Percentiles rank a stretch among this genome's conserved stretches.
phyloP scores from a whole-genome alignment of 176 grass and related monocot genomes.

The Echinochloa phyllopogon region DNA sequence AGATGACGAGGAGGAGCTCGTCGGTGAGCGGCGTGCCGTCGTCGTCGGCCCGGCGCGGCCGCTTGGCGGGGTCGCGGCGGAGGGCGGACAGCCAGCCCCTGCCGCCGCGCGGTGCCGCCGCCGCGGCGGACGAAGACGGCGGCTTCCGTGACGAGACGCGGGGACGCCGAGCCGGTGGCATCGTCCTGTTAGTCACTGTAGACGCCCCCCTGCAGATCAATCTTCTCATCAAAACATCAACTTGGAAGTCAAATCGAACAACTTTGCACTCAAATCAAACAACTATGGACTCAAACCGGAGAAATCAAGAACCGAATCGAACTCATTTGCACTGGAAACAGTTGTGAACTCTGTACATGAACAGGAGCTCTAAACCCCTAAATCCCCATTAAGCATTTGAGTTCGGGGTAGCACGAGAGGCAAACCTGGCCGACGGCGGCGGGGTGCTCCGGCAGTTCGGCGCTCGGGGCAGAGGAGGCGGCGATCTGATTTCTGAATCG shows the following conservation, averaged over 20 bases:
- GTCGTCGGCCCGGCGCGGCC: neutral
- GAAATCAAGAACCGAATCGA: neutral
- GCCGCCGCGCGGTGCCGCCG: neutral
- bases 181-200: neutral
- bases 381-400: neutral
- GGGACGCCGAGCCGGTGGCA: neutral
- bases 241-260: neutral
- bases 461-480: no score
- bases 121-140: neutral
- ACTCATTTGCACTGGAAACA: neutral
- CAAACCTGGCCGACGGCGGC: neutral
- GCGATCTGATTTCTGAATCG: neutral
- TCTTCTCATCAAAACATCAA: neutral
- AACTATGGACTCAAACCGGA: neutral
- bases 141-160: neutral
- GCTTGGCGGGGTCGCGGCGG: neutral
- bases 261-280: neutral
- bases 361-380: neutral
- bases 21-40: neutral
- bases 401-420: neutral
- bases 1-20: neutral
- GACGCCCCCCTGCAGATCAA: neutral
- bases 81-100: neutral
- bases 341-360: neutral
- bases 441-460: neutral